phyloP scores from a whole-genome alignment of 768 basidiomycete genomes.

The Clathrus columnatus region DNA sequence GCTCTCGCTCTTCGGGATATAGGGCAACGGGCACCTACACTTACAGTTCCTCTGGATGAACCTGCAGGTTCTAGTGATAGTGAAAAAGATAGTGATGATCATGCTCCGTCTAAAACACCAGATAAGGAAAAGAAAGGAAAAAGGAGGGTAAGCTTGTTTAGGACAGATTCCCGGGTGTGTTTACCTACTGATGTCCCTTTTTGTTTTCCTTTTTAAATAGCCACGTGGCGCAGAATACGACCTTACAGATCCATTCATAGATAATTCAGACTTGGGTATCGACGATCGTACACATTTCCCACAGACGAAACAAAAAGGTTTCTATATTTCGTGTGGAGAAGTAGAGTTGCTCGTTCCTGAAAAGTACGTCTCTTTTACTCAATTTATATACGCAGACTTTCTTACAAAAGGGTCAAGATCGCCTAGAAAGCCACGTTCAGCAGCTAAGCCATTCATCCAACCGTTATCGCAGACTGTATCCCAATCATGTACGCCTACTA shows the following conservation, averaged over 20 bases:
- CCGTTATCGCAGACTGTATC: constrained; percentile 22
- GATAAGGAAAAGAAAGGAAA: constrained; percentile 18
- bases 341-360: constrained; percentile 83
- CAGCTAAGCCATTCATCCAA: constrained; percentile 21
- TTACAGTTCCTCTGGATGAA: constrained; percentile 33
- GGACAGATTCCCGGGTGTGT: background rate
- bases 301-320: constrained; percentile 86
- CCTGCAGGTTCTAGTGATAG: constrained; percentile 50
- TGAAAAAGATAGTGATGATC: constrained; percentile 39
- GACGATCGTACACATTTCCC: constrained; percentile 89
- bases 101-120: constrained; percentile 20
- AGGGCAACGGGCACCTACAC: constrained; percentile 57
- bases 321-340: constrained; percentile 85
- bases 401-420: constrained; percentile 29
- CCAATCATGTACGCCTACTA: constrained; percentile 15
- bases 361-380: constrained; percentile 32
- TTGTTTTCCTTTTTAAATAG: constrained; percentile 20
- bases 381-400: constrained; percentile 14
- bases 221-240: constrained; percentile 72
- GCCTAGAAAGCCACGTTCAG: constrained; percentile 63
- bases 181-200: constrained; percentile 8
- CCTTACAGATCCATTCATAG: constrained; percentile 87
- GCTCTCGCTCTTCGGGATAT: constrained; percentile 48
- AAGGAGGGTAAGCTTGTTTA: too few relatives aligned
- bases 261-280: constrained; percentile 87